phyloP scores from a whole-genome alignment of 176 grass and related monocot species.

The Oryza meyeriana region DNA sequence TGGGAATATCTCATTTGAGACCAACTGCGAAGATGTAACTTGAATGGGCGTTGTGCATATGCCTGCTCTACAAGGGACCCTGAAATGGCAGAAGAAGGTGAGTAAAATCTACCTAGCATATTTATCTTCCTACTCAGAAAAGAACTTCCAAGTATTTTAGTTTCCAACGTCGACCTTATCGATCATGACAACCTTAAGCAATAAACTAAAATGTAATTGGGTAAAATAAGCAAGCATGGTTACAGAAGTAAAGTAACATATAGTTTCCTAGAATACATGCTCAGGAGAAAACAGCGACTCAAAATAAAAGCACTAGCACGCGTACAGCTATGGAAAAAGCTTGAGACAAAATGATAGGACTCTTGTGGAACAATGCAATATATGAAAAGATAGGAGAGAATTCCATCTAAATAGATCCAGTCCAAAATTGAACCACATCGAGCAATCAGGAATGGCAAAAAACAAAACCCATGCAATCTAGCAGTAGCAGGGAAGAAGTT shows the following conservation, averaged over 20 bases:
- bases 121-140: constrained; percentile 1
- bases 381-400: background rate
- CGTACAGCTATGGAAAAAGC: background rate
- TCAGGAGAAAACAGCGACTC: background rate
- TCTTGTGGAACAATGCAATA: background rate
- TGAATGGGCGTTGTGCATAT: constrained; percentile 92
- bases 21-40: constrained; percentile 82
- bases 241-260: background rate
- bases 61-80: constrained; percentile 92
- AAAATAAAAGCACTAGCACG: background rate
- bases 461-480: background rate
- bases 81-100: constrained; percentile 39
- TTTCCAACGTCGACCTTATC: background rate
- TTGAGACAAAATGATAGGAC: background rate
- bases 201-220: background rate
- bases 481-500: background rate
- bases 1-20: constrained; percentile 88
- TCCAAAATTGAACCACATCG: background rate
- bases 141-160: background rate
- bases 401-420: background rate
- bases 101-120: constrained; percentile 20
- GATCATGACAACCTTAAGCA: background rate
- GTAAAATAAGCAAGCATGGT: background rate
- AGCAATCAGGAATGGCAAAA: background rate
- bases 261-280: background rate